Evolutionary conservation across 345 rosid genomes (phyloP).

Genomic region (Carallia brachiata): DNA sequence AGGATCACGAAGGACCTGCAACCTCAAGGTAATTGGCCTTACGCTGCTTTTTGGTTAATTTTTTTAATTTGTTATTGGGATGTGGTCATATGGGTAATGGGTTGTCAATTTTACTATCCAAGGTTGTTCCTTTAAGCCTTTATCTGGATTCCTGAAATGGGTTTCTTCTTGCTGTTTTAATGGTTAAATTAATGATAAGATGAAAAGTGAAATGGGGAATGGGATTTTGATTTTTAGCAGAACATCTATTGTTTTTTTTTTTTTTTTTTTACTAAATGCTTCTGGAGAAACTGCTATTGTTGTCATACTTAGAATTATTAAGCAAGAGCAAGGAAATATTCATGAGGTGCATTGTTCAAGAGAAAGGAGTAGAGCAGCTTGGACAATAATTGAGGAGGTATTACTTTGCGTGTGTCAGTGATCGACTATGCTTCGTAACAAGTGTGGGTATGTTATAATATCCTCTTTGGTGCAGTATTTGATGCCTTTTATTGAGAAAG

Average conservation of each 20-base stretch:
- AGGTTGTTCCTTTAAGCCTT: background rate
- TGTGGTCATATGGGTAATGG: background rate
- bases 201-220: no score
- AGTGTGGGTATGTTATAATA: background rate
- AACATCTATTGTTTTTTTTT: no score
- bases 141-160: background rate
- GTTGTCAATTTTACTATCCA: background rate
- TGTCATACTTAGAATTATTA: constrained; percentile 23
- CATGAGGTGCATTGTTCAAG: constrained; percentile 32
- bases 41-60: no score
- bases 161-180: background rate
- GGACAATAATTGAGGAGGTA: constrained; percentile 29
- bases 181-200: constrained; percentile 3
- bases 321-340: constrained; percentile 25
- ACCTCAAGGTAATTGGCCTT: constrained; percentile 36
- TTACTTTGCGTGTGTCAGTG: background rate
- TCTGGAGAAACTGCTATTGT: background rate
- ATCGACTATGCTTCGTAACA: background rate
- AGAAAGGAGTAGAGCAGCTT: constrained; percentile 31
- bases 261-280: background rate
- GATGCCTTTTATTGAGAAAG: constrained; percentile 33
- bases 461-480: constrained; percentile 25
- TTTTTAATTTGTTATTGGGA: background rate
- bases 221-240: no score
- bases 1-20: constrained; percentile 41